Evolutionary conservation across 1,139 yeast species (phyloP).

Genomic region (Lodderomyces margitis): DNA sequence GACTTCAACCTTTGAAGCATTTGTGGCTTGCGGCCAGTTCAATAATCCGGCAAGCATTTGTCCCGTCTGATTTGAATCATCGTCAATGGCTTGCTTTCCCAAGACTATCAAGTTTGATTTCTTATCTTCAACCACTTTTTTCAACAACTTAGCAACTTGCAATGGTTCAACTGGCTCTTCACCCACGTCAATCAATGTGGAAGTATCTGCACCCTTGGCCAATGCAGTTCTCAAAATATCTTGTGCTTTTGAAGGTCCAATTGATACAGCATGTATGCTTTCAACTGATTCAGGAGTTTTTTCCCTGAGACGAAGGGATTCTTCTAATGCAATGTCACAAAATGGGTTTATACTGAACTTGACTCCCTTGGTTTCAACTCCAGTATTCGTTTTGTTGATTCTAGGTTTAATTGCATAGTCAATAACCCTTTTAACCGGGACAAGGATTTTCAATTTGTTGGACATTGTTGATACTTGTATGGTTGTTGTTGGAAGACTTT

Average conservation of each 20-base stretch:
- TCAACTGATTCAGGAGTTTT: conserved; percentile 71
- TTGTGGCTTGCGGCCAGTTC: conserved; percentile 97
- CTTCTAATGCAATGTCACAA: conserved; percentile 95
- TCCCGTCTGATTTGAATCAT: conserved; percentile 95
- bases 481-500: not conserved
- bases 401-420: conserved; percentile 94
- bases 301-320: conserved; percentile 78
- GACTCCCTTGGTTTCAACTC: conserved; percentile 86
- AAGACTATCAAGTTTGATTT: conserved; percentile 75
- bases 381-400: conserved; percentile 81
- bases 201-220: conserved; percentile 90
- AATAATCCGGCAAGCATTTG: conserved; percentile 93
- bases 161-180: conserved; percentile 85
- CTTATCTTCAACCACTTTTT: conserved; percentile 69
- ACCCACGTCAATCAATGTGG: conserved; percentile 79
- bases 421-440: conserved; percentile 92
- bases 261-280: conserved; percentile 84
- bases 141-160: conserved; percentile 80
- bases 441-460: conserved; percentile 69
- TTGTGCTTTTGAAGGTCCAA: conserved; percentile 85
- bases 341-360: conserved; percentile 95
- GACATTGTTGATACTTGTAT: conserved; percentile 26
- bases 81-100: conserved; percentile 97
- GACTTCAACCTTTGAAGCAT: conserved; percentile 83
- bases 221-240: conserved; percentile 86